Percentiles rank a stretch among this genome's conserved stretches.
These are phyloP conservation scores for Citrus sp. DNA, from an alignment of 345 rosid genomes.

Conservation along the genomic window DNA sequence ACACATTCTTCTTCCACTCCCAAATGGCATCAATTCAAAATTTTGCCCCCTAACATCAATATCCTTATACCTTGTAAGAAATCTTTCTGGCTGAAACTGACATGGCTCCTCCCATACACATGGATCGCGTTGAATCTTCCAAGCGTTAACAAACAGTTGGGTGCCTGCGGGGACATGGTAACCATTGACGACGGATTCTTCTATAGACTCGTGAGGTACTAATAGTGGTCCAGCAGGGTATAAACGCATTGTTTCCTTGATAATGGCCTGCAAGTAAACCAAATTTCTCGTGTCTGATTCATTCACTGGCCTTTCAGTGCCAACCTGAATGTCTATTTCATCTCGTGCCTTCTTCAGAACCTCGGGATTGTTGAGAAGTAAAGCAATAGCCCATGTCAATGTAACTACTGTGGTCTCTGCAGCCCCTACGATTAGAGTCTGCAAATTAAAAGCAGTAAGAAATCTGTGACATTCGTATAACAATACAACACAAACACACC, in stretches of 20 bases:
- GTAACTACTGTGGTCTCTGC: not conserved
- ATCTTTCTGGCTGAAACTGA: not conserved
- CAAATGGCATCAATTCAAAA: not conserved
- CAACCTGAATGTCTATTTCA: not conserved
- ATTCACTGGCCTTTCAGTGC: not conserved
- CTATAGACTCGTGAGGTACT: not conserved
- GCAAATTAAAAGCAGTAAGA: not conserved
- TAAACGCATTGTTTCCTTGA: not conserved
- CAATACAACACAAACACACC: too few relatives aligned
- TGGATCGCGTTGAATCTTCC: not conserved
- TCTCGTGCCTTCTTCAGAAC: not conserved
- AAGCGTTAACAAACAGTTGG: not conserved
- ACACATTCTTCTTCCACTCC: not conserved
- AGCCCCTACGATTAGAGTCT: not conserved
- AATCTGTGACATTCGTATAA: not conserved
- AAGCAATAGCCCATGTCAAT: not conserved
- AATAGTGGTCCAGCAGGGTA: not conserved
- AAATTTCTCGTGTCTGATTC: not conserved
- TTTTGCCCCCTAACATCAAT: not conserved
- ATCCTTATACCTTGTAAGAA: not conserved
- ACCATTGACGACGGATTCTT: not conserved
- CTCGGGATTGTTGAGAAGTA: not conserved
- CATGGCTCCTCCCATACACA: not conserved
- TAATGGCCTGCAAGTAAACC: not conserved
- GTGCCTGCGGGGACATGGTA: not conserved